Evolutionary conservation across 345 rosid species (phyloP).

Genomic region (Aquilaria malaccensis): DNA sequence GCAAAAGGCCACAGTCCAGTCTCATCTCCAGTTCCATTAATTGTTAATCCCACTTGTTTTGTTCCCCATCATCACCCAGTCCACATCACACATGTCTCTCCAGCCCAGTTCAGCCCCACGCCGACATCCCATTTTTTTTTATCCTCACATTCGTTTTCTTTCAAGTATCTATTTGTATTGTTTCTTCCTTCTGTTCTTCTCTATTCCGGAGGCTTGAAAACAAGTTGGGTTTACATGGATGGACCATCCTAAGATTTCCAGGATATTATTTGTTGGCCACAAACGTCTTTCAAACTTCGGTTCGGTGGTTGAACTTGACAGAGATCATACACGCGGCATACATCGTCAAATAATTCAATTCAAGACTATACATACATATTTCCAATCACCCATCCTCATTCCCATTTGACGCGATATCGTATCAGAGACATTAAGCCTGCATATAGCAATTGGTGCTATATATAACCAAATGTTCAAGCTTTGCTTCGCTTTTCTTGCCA

Average conservation of each 20-base stretch:
- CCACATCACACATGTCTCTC: conserved; percentile 4
- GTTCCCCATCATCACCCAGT: not conserved
- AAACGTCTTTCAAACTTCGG: conserved; percentile 8
- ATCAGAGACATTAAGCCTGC: not conserved
- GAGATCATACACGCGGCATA: not conserved
- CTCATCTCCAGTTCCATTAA: conserved; percentile 2
- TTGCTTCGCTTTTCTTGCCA: no score
- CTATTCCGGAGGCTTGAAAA: no score
- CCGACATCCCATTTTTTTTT: conserved; percentile 11
- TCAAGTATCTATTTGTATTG: conserved; percentile 6
- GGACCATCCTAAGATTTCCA: conserved; percentile 13
- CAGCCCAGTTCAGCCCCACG: not conserved
- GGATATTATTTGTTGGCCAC: conserved; percentile 7
- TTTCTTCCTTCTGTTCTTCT: conserved; percentile 13
- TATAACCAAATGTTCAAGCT: no score
- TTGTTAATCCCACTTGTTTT: conserved; percentile 17
- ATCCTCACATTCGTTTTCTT: conserved; percentile 12
- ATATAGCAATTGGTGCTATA: conserved; percentile 5
- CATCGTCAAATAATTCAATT: not conserved
- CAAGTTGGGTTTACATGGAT: not conserved
- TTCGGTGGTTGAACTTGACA: conserved; percentile 9
- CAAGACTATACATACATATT: not conserved
- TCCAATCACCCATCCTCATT: no score
- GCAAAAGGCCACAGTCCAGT: no score
- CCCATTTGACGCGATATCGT: not conserved